A percentile compares a stretch with the other conserved stretches of the same genome.
phyloP scores from a whole-genome alignment of 306 rosid species.

The Dalbergia cochinchinensis region DNA sequence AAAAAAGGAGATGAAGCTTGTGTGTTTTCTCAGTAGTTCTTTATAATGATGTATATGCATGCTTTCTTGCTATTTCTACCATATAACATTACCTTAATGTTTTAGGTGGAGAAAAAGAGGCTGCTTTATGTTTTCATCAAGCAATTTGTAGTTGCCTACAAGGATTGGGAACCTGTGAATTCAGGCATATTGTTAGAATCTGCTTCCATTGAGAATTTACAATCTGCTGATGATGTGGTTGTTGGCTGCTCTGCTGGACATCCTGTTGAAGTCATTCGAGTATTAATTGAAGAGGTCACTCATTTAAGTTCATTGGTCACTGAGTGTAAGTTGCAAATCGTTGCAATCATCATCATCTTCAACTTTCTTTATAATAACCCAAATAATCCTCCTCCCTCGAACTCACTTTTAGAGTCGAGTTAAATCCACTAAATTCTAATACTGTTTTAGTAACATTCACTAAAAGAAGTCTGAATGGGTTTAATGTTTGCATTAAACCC shows the following conservation, averaged over 20 bases:
- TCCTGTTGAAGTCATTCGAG: slow-evolving; percentile 85
- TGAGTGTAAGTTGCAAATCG: slow-evolving; percentile 73
- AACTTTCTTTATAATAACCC: neutral
- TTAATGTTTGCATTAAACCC: slow-evolving; percentile 21
- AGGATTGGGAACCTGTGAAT: slow-evolving; percentile 86
- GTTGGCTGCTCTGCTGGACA: slow-evolving; percentile 95
- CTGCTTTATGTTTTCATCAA: slow-evolving; percentile 85
- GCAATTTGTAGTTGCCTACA: slow-evolving; percentile 84
- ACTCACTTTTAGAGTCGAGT: neutral
- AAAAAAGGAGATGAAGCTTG: neutral
- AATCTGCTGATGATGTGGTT: slow-evolving; percentile 63
- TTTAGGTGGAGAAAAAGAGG: slow-evolving; percentile 88
- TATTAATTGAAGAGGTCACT: slow-evolving; percentile 77
- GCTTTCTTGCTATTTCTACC: slow-evolving; percentile 28
- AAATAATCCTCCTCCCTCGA: neutral
- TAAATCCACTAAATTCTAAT: neutral
- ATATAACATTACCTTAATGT: slow-evolving; percentile 37
- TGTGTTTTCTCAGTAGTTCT: slow-evolving; percentile 1
- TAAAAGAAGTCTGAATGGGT: slow-evolving; percentile 37
- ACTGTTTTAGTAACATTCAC: neutral
- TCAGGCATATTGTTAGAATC: slow-evolving; percentile 65
- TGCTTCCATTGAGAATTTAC: slow-evolving; percentile 62
- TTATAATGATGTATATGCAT: slow-evolving; percentile 17
- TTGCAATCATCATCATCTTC: slow-evolving; percentile 26
- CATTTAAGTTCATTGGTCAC: slow-evolving; percentile 71